Conservation (phyloP, 225 moss, liverwort and hornwort genomes). For the Straminergon stramineum region DNA sequence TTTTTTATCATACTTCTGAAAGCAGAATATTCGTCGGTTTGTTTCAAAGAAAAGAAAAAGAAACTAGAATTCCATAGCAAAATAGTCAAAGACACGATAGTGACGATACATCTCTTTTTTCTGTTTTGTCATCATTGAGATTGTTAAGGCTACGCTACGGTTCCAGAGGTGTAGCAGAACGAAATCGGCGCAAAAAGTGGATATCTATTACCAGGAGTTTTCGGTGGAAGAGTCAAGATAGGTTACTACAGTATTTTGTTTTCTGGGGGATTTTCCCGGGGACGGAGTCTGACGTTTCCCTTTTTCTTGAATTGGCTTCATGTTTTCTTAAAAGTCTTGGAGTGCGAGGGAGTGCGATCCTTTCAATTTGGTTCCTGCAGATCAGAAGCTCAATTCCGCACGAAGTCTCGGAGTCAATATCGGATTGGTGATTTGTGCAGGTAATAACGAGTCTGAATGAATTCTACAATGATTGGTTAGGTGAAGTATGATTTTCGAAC, state of each 20-base stretch:
- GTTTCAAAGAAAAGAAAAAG: background rate
- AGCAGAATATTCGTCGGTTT: background rate
- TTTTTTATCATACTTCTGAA: background rate
- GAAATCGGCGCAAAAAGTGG: background rate
- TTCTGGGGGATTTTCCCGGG: background rate
- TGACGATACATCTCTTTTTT: background rate
- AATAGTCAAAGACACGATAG: background rate
- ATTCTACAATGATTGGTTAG: background rate
- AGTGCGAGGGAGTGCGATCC: background rate
- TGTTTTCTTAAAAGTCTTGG: background rate
- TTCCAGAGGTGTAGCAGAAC: background rate
- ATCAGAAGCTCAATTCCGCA: background rate
- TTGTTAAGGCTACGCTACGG: background rate
- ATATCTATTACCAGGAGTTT: background rate
- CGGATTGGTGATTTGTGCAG: background rate
- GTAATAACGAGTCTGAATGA: background rate
- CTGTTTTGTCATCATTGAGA: background rate
- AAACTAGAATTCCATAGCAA: background rate
- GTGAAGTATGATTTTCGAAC: background rate
- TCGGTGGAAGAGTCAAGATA: constrained; percentile 6
- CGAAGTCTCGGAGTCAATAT: background rate
- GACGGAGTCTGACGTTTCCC: background rate
- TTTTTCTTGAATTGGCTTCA: background rate
- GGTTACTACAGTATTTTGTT: background rate
- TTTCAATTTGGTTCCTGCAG: background rate